Percentiles rank a stretch among this genome's conserved stretches.
phyloP scores from a whole-genome alignment of 208 protist genomes.

The Naegleria lovaniensis region DNA sequence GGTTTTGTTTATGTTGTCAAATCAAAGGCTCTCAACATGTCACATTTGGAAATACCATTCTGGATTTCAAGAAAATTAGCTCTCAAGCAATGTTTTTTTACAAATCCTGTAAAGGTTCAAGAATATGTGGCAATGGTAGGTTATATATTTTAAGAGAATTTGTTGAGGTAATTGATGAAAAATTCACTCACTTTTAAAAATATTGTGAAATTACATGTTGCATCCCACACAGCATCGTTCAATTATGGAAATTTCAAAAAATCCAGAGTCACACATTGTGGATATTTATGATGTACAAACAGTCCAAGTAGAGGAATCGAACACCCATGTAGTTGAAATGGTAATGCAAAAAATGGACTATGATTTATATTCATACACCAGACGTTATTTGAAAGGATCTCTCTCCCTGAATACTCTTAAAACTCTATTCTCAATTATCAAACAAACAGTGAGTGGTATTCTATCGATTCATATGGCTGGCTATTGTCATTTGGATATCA shows the following conservation, averaged over 20 bases:
- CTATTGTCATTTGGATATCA: not conserved
- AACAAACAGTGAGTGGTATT: not conserved
- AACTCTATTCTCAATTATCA: not conserved
- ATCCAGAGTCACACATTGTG: not conserved
- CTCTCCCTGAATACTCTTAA: not conserved
- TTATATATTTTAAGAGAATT: too few relatives aligned
- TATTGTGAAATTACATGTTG: too few relatives aligned
- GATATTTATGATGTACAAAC: not conserved
- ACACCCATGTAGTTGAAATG: not conserved
- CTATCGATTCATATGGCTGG: not conserved
- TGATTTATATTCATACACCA: not conserved
- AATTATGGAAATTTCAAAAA: not conserved
- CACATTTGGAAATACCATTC: not conserved
- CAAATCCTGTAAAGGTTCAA: not conserved
- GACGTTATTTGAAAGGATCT: not conserved
- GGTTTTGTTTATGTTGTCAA: not conserved
- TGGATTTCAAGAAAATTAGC: not conserved
- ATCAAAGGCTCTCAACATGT: not conserved
- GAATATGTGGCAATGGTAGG: not conserved
- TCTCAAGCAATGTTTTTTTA: not conserved
- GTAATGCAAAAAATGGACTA: not conserved
- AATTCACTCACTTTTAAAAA: too few relatives aligned
- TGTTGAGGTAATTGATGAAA: too few relatives aligned
- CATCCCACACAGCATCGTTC: not conserved
- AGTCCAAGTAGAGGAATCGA: not conserved